Evolutionary conservation across 371 early-diverging fungal genomes (phyloP).

Genomic region (Saksenaea vasiformis): DNA sequence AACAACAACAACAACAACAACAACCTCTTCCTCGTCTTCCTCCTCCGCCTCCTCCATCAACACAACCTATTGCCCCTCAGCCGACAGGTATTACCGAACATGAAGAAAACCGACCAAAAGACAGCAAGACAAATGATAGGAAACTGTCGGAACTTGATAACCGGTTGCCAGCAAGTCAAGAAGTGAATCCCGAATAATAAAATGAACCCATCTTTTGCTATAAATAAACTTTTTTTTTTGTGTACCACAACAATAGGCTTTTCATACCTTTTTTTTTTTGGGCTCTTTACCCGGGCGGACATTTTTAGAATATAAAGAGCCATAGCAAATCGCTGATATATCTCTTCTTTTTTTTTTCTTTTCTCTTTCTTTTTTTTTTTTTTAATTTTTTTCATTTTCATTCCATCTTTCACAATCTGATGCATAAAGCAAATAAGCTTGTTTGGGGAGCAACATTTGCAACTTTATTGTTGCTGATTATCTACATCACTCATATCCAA

Average conservation of each 20-base stretch:
- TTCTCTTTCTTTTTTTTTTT: not conserved
- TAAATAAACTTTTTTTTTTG: not conserved
- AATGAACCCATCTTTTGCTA: not conserved
- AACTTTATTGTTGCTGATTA: not conserved
- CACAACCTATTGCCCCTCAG: not conserved
- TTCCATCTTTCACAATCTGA: not conserved
- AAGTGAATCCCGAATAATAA: not conserved
- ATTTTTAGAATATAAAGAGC: not conserved
- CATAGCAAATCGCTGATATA: not conserved
- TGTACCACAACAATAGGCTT: constrained; percentile 7
- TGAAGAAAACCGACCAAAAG: constrained; percentile 2
- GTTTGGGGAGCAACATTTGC: constrained; percentile 4
- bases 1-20: constrained; percentile 2
- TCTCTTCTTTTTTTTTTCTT: not conserved
- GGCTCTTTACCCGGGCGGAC: not conserved
- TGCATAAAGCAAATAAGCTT: constrained; percentile 9
- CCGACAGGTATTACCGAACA: not conserved
- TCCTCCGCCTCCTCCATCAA: constrained; percentile 5
- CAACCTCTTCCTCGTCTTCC: constrained; percentile 8
- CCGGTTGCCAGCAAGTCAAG: not conserved
- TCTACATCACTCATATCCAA: not conserved
- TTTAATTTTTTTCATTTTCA: not conserved
- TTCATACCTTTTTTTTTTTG: constrained; percentile 10
- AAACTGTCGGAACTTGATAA: constrained; percentile 12
- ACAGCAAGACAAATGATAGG: constrained; percentile 2